Conservation (phyloP, 208 protist species). For the Balamuthia mandrillaris region DNA sequence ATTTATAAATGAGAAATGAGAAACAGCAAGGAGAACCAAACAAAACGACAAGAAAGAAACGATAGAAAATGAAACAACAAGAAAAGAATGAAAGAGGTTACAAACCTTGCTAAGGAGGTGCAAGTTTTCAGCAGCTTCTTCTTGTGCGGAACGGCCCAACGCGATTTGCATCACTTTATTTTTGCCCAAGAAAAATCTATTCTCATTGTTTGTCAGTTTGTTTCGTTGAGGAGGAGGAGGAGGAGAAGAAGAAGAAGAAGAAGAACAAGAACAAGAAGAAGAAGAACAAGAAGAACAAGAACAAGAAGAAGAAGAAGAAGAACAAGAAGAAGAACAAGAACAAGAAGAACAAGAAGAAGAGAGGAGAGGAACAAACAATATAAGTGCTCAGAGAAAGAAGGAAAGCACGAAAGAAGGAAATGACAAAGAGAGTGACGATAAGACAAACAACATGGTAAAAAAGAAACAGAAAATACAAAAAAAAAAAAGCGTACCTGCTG, state of each 20-base stretch:
- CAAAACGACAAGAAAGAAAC: not conserved
- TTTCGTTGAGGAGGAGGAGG: too few species aligned
- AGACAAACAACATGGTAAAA: too few species aligned
- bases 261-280: too few species aligned
- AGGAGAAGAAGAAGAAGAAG: too few species aligned
- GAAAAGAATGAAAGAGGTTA: not conserved
- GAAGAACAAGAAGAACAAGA: too few species aligned
- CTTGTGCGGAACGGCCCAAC: slow-evolving; percentile 44
- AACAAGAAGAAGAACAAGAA: too few species aligned
- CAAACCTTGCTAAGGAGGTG: slow-evolving; percentile 28
- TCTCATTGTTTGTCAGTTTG: too few species aligned
- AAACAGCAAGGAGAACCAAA: not conserved
- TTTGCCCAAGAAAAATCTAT: slow-evolving; percentile 66
- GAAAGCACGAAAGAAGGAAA: too few species aligned
- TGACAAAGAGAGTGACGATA: too few species aligned
- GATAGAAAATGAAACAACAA: not conserved
- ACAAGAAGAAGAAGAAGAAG: too few species aligned
- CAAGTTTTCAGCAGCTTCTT: slow-evolving; percentile 54
- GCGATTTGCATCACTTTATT: slow-evolving; percentile 66
- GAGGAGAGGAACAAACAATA: slow-evolving; percentile 3
- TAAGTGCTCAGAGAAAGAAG: not conserved
- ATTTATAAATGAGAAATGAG: not conserved
- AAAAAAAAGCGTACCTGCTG: not conserved
- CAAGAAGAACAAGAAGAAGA: not conserved
- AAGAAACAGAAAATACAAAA: not conserved